Percentiles rank a stretch among this genome's conserved stretches.
Conservation (phyloP, 1,284 basidiomycete genomes). For the Heliocybe sulcata region DNA sequence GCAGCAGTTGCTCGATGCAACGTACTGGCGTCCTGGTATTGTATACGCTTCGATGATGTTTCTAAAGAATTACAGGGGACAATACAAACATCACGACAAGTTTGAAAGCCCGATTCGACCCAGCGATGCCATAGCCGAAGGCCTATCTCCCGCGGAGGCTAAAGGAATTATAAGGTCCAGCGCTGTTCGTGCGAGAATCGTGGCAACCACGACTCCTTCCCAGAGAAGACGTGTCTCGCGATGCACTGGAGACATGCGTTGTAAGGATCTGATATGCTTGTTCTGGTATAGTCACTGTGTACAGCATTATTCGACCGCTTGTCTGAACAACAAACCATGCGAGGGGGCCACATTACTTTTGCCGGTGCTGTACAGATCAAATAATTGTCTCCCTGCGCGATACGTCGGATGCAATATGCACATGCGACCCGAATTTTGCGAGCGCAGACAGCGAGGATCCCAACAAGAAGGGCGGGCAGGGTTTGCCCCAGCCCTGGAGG, state of each 20-base stretch:
- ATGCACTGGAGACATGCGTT: not conserved
- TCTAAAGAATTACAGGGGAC: not conserved
- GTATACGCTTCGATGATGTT: not conserved
- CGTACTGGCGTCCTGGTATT: not conserved
- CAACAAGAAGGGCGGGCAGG: not conserved
- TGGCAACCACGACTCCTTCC: not conserved
- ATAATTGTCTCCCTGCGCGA: too few relatives aligned
- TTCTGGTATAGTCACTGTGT: not conserved
- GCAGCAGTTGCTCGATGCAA: not conserved
- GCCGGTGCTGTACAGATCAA: too few relatives aligned
- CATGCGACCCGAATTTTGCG: not conserved
- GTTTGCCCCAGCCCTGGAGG: not conserved
- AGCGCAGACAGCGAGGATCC: not conserved
- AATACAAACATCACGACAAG: not conserved
- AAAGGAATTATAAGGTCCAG: not conserved
- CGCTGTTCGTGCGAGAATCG: not conserved
- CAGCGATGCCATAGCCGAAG: not conserved
- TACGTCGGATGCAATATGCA: too few relatives aligned
- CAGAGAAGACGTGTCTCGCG: not conserved
- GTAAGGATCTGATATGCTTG: not conserved
- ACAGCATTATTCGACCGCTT: not conserved
- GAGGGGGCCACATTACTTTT: too few relatives aligned
- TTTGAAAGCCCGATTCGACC: conserved; percentile 1
- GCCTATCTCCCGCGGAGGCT: not conserved
- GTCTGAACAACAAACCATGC: not conserved